Base-by-base conservation (phyloP, 1,284 basidiomycete species). In the Flammula alnicola region DNA sequence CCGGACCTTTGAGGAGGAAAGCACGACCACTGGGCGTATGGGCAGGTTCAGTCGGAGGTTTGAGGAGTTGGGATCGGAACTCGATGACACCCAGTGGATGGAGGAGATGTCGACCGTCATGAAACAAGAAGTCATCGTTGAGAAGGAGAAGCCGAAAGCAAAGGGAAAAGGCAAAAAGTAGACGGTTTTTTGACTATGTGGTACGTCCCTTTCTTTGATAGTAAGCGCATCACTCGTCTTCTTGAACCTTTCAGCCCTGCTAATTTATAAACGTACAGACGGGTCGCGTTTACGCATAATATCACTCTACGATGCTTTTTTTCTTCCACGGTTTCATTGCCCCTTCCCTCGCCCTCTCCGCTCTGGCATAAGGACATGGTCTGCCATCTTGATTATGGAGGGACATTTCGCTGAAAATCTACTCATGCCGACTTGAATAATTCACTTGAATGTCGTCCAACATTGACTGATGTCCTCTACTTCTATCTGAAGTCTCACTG, bases 41-140 rank as follows among this genome's bases (percentile, higher is more conserved):
- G 90, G 91, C 3, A 75, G 91, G 57, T 95, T 93, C 70, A 88
- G 78, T 68, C 80, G 82, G 61, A 77, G 78, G 51, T 95, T 93
- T 63, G 88, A 83, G 41, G 82, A 77, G 19, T 68, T 83, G 3
- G 78, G 81, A 12, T 75, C 65, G 2, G 66, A 68, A 20, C 72
- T 73, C 11, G 67, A 72, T 47, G 67, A 74, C 40, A 61, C 73
- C 27, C 69, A 76, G 43, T 82, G 79, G 79, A 72, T 75, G 69
- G 71, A 72, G 20, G 64, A 64, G 26, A 62, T 67, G 47, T 65
- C 67, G 40, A 56, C 54, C 38, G 56, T 62, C 14, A 61, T 58
- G 52, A 58, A 60, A 44, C 41, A 51, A 12, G 61, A 59, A 45
- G 54, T 52, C n/a, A 31, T 61, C 5, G 47, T 47, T 17, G 51